Evolutionary conservation across 768 basidiomycete species (phyloP).

Genomic region (Ephemerocybe angulata): DNA sequence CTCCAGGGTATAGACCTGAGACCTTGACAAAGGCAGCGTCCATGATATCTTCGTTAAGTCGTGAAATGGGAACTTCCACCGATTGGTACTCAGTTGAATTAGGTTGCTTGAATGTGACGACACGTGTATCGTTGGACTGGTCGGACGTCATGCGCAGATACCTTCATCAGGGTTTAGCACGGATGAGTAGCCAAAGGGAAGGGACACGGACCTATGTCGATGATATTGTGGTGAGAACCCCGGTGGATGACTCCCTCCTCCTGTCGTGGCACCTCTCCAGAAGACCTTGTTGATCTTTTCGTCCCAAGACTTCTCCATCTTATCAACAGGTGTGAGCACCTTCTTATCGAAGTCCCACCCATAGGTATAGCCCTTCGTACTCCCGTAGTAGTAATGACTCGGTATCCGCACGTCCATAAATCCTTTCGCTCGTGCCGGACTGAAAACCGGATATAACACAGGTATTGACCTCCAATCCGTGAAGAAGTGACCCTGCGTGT

Average conservation of each 20-base stretch:
- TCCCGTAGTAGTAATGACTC: slow-evolving; percentile 92
- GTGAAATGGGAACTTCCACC: neutral
- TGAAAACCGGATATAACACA: slow-evolving; percentile 89
- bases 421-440: slow-evolving; percentile 82
- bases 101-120: slow-evolving; percentile 13
- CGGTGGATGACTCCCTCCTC: slow-evolving; percentile 83
- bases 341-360: slow-evolving; percentile 81
- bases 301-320: slow-evolving; percentile 88
- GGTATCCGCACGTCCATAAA: slow-evolving; percentile 92
- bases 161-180: slow-evolving; percentile 14
- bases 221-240: slow-evolving; percentile 84
- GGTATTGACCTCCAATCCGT: slow-evolving; percentile 92
- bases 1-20: slow-evolving; percentile 67
- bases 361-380: slow-evolving; percentile 80
- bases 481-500: slow-evolving; percentile 93
- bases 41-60: slow-evolving; percentile 74
- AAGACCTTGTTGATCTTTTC: slow-evolving; percentile 83
- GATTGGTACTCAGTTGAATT: slow-evolving; percentile 10
- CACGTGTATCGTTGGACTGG: slow-evolving; percentile 38
- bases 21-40: slow-evolving; percentile 80
- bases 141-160: slow-evolving; percentile 80
- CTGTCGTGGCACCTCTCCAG: slow-evolving; percentile 96
- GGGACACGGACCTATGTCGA: slow-evolving; percentile 61
- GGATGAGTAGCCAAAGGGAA: neutral
- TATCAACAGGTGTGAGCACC: slow-evolving; percentile 71